phyloP scores from a whole-genome alignment of 495 filamentous ascomycete species.

The Jackrogersella minutella region DNA sequence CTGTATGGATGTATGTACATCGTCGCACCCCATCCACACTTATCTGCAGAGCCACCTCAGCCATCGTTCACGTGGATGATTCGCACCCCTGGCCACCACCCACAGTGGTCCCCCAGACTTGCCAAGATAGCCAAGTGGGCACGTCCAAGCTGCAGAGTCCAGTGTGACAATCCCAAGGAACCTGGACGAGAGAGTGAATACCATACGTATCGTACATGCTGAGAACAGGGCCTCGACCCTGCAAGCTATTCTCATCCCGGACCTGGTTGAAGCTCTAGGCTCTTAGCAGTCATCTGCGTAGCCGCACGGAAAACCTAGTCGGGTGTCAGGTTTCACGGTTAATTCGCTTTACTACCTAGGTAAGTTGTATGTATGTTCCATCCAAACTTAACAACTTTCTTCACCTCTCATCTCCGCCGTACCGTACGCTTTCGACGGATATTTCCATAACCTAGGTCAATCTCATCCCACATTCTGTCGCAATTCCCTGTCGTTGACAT shows the following conservation, averaged over 20 bases:
- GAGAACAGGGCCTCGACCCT: slow-evolving; percentile 37
- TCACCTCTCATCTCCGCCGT: slow-evolving; percentile 23
- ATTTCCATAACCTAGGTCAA: slow-evolving; percentile 26
- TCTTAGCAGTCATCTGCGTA: slow-evolving; percentile 23
- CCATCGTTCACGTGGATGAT: slow-evolving; percentile 39
- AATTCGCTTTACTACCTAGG: slow-evolving; percentile 26
- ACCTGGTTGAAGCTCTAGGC: slow-evolving; percentile 20
- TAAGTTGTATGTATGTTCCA: too few relatives aligned
- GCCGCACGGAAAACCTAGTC: slow-evolving; percentile 27
- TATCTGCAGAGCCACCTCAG: slow-evolving; percentile 42
- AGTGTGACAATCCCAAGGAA: slow-evolving; percentile 39
- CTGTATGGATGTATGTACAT: slow-evolving; percentile 16
- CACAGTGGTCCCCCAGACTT: slow-evolving; percentile 39
- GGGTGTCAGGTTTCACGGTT: slow-evolving; percentile 27
- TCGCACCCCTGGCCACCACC: slow-evolving; percentile 22
- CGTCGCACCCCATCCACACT: slow-evolving; percentile 30
- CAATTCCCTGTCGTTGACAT: slow-evolving; percentile 19
- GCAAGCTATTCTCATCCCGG: slow-evolving; percentile 27
- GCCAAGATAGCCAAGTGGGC: slow-evolving; percentile 39
- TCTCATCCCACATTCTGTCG: slow-evolving; percentile 30
- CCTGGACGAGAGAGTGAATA: background rate
- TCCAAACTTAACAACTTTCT: slow-evolving; percentile 15
- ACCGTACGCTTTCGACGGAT: slow-evolving; percentile 18
- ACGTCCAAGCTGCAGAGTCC: slow-evolving; percentile 39
- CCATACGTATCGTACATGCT: slow-evolving; percentile 7